These are phyloP conservation scores for Elaeis oleifera DNA, from an alignment of 202 grass and related monocot genomes.

Conservation along the genomic window DNA sequence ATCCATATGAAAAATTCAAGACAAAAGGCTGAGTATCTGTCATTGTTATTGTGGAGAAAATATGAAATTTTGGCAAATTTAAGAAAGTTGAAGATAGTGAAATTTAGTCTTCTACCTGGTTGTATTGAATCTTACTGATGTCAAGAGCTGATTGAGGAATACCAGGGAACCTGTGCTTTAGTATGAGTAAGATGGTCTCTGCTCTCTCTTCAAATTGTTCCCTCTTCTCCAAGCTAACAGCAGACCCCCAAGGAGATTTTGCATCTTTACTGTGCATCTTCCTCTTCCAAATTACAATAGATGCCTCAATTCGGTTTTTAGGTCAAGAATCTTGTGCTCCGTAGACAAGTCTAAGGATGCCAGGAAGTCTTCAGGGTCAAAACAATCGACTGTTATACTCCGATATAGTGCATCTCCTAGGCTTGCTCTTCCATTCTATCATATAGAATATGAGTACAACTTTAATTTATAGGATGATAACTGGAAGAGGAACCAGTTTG, in stretches of 20 bases:
- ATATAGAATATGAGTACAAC: background rate
- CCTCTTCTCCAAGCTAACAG: slow-evolving; percentile 63
- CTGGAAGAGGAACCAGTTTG: no score
- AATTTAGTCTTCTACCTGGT: slow-evolving; percentile 37
- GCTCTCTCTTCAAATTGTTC: slow-evolving; percentile 83
- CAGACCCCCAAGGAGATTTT: slow-evolving; percentile 54
- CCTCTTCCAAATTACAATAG: slow-evolving; percentile 79
- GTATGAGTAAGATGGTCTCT: slow-evolving; percentile 65
- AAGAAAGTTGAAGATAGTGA: background rate
- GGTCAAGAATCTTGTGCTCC: slow-evolving; percentile 78
- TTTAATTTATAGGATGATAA: no score
- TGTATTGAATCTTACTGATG: slow-evolving; percentile 87
- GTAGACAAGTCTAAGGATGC: slow-evolving; percentile 44
- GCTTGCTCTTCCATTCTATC: slow-evolving; percentile 67
- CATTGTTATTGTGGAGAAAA: no score
- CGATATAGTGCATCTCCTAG: slow-evolving; percentile 86
- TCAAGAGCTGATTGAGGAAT: slow-evolving; percentile 70
- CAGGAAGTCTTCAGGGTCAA: slow-evolving; percentile 63
- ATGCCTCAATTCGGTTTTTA: slow-evolving; percentile 90
- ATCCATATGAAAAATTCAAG: background rate
- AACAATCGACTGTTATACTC: slow-evolving; percentile 64
- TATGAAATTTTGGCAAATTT: no score
- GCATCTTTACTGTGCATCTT: slow-evolving; percentile 68
- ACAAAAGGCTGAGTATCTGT: no score
- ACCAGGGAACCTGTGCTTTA: slow-evolving; percentile 78